Base-by-base conservation (phyloP, 805 yeast genomes). In the Candida easanensis region DNA sequence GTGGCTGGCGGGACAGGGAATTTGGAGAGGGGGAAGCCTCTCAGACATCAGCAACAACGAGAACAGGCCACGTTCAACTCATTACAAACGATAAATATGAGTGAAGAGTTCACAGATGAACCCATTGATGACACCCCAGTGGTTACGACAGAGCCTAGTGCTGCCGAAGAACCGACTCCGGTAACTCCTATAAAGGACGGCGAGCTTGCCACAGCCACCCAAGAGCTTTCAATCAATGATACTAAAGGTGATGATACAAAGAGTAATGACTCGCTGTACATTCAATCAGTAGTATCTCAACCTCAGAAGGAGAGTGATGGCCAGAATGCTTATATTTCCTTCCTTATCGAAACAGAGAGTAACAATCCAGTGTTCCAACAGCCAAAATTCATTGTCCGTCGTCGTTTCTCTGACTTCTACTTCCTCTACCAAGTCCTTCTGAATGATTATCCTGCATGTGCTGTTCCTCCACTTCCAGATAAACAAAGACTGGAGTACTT, bases 391-490 rank as follows among this genome's bases (percentile, higher is more conserved):
- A 65, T 66, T 19, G 82, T 84, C 3, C 73, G 95, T 36, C 74
- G 97, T 54, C 73, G 99, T 39, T 91, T 87, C 63, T 85, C 91
- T 5, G 98, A 93, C 63, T 88, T 91, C 62, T 76, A 84, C 45
- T 79, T 83, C 51, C 71, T 91, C 18, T 86, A 83, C 63, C 85
- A 83, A 48, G 81, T 88, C 44, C 68, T 91, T 41, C 62, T 73
- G 39, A 82, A 79, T 52, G 97, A 90, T 59, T 85, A 71, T 60
- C 96, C 97, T 0, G 85, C 93, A 4, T 73, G 87, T 46, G 78
- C 93, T 13, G 79, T 91, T 0, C 99, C 99, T 1, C 97, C 98
- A 13, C 71, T 91, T 41, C 99, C 99, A 0, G 95, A 91, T 49
- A 90, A 89, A 63, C 87, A 86, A 67, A 78, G 95, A 47, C 71